phyloP scores from a whole-genome alignment of 768 basidiomycete genomes.

The Rhodotorula diobovata region DNA sequence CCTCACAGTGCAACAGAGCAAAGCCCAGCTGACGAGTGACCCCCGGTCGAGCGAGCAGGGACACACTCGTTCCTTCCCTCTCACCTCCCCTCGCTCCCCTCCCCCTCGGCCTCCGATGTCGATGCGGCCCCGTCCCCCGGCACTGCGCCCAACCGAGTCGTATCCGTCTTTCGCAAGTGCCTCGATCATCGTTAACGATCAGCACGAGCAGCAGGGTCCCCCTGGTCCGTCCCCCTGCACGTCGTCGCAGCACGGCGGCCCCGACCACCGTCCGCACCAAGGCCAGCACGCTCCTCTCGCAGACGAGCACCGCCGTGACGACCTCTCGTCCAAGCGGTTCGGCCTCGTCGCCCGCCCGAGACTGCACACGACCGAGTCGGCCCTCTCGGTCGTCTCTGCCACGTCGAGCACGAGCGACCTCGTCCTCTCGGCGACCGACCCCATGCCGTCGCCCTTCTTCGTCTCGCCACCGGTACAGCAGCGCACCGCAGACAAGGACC shows the following conservation, averaged over 20 bases:
- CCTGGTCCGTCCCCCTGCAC: background rate
- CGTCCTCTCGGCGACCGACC: constrained; percentile 1
- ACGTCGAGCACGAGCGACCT: constrained; percentile 13
- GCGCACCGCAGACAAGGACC: background rate
- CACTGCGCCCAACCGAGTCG: background rate
- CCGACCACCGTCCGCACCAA: no score
- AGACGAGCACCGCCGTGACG: background rate
- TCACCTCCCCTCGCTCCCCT: background rate
- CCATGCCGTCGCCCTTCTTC: constrained; percentile 8
- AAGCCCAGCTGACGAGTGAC: background rate
- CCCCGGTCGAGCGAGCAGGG: background rate
- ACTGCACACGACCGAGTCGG: background rate
- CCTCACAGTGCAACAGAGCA: background rate
- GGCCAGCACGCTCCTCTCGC: background rate
- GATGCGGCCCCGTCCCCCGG: background rate
- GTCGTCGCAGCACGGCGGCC: no score
- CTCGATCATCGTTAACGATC: background rate
- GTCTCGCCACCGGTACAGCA: background rate
- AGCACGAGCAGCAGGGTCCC: background rate
- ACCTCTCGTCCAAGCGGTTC: background rate
- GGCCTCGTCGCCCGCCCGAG: background rate
- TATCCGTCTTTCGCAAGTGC: background rate
- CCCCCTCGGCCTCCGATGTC: background rate
- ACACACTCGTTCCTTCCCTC: background rate
- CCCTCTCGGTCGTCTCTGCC: constrained; percentile 1